Evolutionary conservation across 2,329 filamentous ascomycete species (phyloP).

Genomic region (Plectosphaerella cucumerina): DNA sequence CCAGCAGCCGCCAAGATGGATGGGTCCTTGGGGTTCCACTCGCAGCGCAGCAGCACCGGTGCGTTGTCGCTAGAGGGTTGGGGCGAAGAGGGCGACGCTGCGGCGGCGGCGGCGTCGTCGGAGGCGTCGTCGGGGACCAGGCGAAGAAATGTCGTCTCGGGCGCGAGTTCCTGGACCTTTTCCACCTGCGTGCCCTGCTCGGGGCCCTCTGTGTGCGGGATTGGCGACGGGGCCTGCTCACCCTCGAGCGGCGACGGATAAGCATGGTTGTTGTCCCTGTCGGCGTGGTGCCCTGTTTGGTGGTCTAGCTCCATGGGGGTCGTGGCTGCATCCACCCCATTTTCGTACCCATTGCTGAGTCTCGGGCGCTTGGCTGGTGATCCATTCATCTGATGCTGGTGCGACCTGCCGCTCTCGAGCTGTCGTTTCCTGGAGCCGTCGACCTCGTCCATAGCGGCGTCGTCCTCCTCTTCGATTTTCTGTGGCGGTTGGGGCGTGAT

Average conservation of each 20-base stretch:
- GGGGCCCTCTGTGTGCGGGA: conserved; percentile 54
- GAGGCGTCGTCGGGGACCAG: conserved; percentile 39
- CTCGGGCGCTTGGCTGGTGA: conserved; percentile 56
- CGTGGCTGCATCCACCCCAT: conserved; percentile 40
- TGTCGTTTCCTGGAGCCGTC: conserved; percentile 49
- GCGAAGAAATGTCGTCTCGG: conserved; percentile 57
- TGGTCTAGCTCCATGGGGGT: conserved; percentile 59
- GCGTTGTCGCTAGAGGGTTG: conserved; percentile 29
- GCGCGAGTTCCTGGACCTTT: conserved; percentile 56
- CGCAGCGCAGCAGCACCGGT: conserved; percentile 63
- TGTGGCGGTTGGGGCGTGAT: conserved; percentile 40
- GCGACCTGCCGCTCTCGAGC: conserved; percentile 36
- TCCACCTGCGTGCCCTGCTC: conserved; percentile 62
- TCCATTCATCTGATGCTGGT: conserved; percentile 45
- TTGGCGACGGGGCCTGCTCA: conserved; percentile 48
- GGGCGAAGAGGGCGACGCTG: conserved; percentile 31
- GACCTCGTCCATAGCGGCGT: conserved; percentile 31
- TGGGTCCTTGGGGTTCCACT: conserved; percentile 64
- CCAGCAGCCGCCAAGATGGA: conserved; percentile 63
- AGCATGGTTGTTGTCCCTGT: conserved; percentile 50
- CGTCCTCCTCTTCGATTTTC: conserved; percentile 31
- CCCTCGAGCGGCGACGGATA: conserved; percentile 62
- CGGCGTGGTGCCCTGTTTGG: conserved; percentile 24
- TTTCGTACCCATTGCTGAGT: conserved; percentile 60
- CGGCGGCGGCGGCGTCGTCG: conserved; percentile 27